Conservation (phyloP, 208 protist species). For the Acanthamoeba castellanii region DNA sequence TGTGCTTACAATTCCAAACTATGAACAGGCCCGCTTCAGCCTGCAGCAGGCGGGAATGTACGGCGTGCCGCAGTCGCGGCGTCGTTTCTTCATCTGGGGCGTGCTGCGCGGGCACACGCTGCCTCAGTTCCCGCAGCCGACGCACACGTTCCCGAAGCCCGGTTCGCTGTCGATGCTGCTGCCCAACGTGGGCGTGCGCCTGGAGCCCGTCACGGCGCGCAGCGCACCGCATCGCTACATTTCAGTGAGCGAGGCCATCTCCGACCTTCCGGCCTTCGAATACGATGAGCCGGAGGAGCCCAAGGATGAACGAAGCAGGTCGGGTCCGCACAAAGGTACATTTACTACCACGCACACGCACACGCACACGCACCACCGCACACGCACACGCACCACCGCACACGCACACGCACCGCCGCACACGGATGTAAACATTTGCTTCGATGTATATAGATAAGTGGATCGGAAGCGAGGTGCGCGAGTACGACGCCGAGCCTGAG, state of each 20-base stretch:
- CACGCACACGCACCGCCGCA: too few relatives aligned
- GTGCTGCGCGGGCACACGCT: neutral
- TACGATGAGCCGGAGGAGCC: slow-evolving; percentile 43
- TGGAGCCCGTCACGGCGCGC: neutral
- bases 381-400: too few relatives aligned
- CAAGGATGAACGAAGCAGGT: neutral
- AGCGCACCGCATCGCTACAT: slow-evolving; percentile 12
- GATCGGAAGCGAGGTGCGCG: slow-evolving; percentile 19
- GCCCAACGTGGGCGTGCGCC: neutral
- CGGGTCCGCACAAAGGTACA: neutral
- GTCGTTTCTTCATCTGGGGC: slow-evolving; percentile 75
- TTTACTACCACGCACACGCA: neutral
- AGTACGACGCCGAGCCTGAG: slow-evolving; percentile 32
- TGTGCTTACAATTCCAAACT: too few relatives aligned
- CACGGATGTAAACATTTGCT: too few relatives aligned
- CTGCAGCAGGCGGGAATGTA: slow-evolving; percentile 77
- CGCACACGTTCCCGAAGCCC: slow-evolving; percentile 31
- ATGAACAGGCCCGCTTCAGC: slow-evolving; percentile 31
- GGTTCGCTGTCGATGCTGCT: slow-evolving; percentile 36
- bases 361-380: too few relatives aligned
- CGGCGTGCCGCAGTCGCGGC: slow-evolving; percentile 77
- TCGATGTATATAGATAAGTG: neutral
- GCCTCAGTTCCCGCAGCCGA: neutral
- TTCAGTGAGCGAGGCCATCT: slow-evolving; percentile 62
- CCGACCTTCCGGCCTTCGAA: slow-evolving; percentile 71